Evolutionary conservation across 108 stramenopile genomes (phyloP), one percentile per base, ranked within the genome.

Genomic region (Fragilariopsis cylindrus): DNA sequence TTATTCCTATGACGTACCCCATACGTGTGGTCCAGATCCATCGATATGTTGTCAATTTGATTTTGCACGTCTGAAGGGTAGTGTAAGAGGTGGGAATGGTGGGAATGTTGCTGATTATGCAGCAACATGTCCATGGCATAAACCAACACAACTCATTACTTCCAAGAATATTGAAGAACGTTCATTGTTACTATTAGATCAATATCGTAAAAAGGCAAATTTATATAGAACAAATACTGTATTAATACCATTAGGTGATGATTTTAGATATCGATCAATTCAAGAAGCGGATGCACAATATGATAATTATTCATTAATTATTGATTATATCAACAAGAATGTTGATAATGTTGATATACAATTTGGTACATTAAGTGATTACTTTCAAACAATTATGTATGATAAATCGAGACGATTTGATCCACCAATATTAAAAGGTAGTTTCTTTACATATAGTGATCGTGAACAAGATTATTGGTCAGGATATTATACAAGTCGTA

Each of bases 11-110:
- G 88, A 88, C 73, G 78, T 84, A 7, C 87, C 87, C 7, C 84
- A 88, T 72, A 85, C 88, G 1, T 88, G 88, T 65, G 88, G 88
- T 55, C 88, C 88, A 8, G 85, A 88, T 72, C 88, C 88, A 8
- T 52, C 53, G 0, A 71, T 88, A 7, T 88, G 88, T 57, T 88
- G 88, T 71, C 77, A 82, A 58, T 88, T 85, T 68, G 88, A 88
- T 54, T 88, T 88, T 80, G 81, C 85, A 11, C 70, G 75, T 15
- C 30, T 30, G 0, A 30, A 30, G 30, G 11, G 56, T 18, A 72
- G 40, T 73, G 72, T 19, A 3, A 52, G 5, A 57, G 48, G 18
- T 52, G 19, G 13, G 12, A 53, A 18, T 54, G 62, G 13, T 19
- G 69, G 41, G 0, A 30, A 30, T 30, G 30, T 30, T 30, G 30